These are phyloP conservation scores for Paraurostyla sp. DNA, from an alignment of 73 alveolate species.

Conservation along the genomic window DNA sequence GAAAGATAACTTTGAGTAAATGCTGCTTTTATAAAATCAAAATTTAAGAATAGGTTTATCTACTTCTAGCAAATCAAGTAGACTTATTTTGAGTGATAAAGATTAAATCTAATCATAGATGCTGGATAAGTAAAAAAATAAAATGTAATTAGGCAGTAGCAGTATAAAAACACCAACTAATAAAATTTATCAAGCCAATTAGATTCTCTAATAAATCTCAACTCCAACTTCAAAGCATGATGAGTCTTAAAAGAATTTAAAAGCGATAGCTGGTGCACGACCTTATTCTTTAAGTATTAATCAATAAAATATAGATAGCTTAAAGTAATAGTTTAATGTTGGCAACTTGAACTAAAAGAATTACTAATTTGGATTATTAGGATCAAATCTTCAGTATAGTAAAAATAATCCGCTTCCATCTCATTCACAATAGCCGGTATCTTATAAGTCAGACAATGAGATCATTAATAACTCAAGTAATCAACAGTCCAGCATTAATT, in stretches of 20 bases:
- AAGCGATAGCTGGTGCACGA: neutral
- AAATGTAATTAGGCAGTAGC: neutral
- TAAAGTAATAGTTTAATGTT: too few relatives aligned
- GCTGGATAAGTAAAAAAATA: neutral
- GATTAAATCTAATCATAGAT: neutral
- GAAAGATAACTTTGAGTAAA: too few relatives aligned
- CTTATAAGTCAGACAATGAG: constrained; percentile 10
- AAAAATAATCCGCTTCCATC: too few relatives aligned
- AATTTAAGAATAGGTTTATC: neutral
- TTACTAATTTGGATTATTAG: too few relatives aligned
- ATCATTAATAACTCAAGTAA: neutral
- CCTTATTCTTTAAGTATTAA: constrained; percentile 25
- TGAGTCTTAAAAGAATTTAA: neutral
- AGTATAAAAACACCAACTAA: constrained; percentile 22
- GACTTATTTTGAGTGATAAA: neutral
- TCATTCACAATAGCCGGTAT: too few relatives aligned
- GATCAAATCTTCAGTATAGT: too few relatives aligned
- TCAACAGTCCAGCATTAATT: neutral
- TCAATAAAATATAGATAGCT: too few relatives aligned
- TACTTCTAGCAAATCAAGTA: constrained; percentile 12
- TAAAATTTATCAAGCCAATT: neutral
- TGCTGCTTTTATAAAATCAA: too few relatives aligned
- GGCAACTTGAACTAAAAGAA: too few relatives aligned
- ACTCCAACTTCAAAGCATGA: too few relatives aligned
- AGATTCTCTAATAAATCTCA: too few relatives aligned